These are phyloP conservation scores for Halophytophthora polymorphica DNA, from an alignment of 352 stramenopile species.

Conservation along the genomic window DNA sequence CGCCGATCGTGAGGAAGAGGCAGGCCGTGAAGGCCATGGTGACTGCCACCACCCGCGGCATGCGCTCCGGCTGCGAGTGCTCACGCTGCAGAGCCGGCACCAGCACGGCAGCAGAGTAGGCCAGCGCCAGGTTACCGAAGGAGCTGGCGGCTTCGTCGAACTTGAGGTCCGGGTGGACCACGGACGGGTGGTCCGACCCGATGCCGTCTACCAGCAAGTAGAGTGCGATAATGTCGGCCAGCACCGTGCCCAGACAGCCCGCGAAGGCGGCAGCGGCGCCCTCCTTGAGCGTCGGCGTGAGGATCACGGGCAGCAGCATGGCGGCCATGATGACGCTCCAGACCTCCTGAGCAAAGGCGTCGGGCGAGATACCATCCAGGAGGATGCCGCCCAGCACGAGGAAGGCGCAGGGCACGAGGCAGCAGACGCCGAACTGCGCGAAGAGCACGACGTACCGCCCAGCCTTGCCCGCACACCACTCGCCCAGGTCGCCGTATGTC, in stretches of 20 bases:
- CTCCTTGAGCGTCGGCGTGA: constrained; percentile 66
- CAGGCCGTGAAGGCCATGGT: constrained; percentile 45
- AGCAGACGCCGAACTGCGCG: constrained; percentile 55
- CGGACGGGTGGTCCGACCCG: constrained; percentile 30
- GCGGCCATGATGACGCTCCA: constrained; percentile 66
- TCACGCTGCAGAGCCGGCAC: constrained; percentile 61
- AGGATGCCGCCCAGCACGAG: constrained; percentile 62
- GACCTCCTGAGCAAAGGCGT: constrained; percentile 39
- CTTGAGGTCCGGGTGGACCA: constrained; percentile 36
- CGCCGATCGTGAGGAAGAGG: constrained; percentile 53
- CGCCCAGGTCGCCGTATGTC: constrained; percentile 60
- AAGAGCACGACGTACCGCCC: constrained; percentile 56
- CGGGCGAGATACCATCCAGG: constrained; percentile 47
- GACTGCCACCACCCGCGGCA: constrained; percentile 46
- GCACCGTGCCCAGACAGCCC: constrained; percentile 49
- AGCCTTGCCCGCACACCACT: constrained; percentile 44
- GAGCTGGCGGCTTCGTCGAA: constrained; percentile 48
- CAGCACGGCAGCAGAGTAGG: constrained; percentile 53
- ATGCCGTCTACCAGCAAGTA: constrained; percentile 42
- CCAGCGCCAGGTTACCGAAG: constrained; percentile 59
- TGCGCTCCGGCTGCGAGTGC: constrained; percentile 56
- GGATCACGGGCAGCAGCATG: constrained; percentile 46
- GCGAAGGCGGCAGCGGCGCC: constrained; percentile 46
- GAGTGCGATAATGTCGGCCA: constrained; percentile 51
- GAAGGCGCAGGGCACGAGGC: constrained; percentile 50